These are phyloP conservation scores for Baorangia bicolor DNA, from an alignment of 768 basidiomycete genomes.

Conservation along the genomic window DNA sequence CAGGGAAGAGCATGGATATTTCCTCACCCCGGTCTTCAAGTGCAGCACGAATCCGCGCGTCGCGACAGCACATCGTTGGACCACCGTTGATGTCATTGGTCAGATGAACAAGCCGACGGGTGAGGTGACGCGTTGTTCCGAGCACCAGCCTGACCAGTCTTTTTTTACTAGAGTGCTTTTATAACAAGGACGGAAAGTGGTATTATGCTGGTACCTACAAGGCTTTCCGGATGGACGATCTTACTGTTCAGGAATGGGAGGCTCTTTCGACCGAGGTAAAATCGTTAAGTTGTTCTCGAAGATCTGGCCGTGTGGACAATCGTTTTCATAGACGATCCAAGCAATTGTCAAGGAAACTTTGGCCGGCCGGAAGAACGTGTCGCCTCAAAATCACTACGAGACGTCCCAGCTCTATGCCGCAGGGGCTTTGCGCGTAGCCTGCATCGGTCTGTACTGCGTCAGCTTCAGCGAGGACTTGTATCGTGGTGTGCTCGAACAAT, in stretches of 20 bases:
- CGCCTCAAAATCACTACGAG: constrained; percentile 78
- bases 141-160: background rate
- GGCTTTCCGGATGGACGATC: constrained; percentile 61
- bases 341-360: constrained; percentile 73
- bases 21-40: constrained; percentile 70
- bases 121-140: constrained; percentile 19
- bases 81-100: constrained; percentile 56
- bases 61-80: constrained; percentile 75
- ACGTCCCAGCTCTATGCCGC: constrained; percentile 67
- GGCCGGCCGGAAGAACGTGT: constrained; percentile 66
- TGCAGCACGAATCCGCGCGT: constrained; percentile 79
- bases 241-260: constrained; percentile 68
- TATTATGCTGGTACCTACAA: constrained; percentile 83
- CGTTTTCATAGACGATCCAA: constrained; percentile 52
- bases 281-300: background rate
- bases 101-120: constrained; percentile 65
- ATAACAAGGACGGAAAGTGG: constrained; percentile 77
- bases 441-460: constrained; percentile 72
- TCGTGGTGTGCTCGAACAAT: constrained; percentile 62
- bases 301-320: constrained; percentile 2
- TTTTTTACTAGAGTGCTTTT: constrained; percentile 64
- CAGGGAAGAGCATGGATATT: constrained; percentile 80
- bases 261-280: constrained; percentile 62
- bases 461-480: constrained; percentile 73
- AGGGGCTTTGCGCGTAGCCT: constrained; percentile 72